Conservation (phyloP, 768 basidiomycete genomes). For the Galerina marginata region DNA sequence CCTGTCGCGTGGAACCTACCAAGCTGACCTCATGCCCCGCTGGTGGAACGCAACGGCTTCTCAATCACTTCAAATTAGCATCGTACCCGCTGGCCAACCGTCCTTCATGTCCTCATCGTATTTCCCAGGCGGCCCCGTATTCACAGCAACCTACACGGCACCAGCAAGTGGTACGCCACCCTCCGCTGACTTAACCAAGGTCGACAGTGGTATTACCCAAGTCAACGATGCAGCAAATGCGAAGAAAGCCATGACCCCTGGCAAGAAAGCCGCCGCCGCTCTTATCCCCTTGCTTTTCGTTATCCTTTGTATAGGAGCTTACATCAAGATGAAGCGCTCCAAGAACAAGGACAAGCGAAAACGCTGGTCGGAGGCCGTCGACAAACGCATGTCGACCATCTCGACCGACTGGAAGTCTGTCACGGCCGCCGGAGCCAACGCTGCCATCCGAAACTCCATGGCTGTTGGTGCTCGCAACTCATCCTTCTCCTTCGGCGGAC, state of each 20-base stretch:
- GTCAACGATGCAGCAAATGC: conserved; percentile 43
- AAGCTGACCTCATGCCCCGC: conserved; percentile 55
- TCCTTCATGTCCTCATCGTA: conserved; percentile 48
- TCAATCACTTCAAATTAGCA: conserved; percentile 60
- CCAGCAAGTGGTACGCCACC: conserved; percentile 42
- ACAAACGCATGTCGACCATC: conserved; percentile 86
- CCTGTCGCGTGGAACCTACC: conserved; percentile 53
- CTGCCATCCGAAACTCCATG: conserved; percentile 74
- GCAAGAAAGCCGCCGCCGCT: conserved; percentile 63
- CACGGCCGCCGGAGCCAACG: conserved; percentile 69
- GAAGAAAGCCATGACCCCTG: conserved; percentile 44
- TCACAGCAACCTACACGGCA: conserved; percentile 64
- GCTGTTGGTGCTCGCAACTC: conserved; percentile 51
- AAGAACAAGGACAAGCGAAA: conserved; percentile 56
- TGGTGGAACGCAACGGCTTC: conserved; percentile 73
- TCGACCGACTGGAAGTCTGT: conserved; percentile 80
- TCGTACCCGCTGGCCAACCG: conserved; percentile 55
- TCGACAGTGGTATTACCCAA: conserved; percentile 40
- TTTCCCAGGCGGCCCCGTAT: conserved; percentile 71
- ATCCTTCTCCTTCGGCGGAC: conserved; percentile 63
- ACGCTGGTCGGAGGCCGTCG: conserved; percentile 69
- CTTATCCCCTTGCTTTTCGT: conserved; percentile 72
- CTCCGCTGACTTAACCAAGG: conserved; percentile 45
- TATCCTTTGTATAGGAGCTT: conserved; percentile 48
- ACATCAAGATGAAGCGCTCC: conserved; percentile 58